A percentile compares a stretch with the other conserved stretches of the same genome.
These are phyloP conservation scores for Penicillium diatomitis DNA, from an alignment of 495 filamentous ascomycete genomes.

Conservation along the genomic window DNA sequence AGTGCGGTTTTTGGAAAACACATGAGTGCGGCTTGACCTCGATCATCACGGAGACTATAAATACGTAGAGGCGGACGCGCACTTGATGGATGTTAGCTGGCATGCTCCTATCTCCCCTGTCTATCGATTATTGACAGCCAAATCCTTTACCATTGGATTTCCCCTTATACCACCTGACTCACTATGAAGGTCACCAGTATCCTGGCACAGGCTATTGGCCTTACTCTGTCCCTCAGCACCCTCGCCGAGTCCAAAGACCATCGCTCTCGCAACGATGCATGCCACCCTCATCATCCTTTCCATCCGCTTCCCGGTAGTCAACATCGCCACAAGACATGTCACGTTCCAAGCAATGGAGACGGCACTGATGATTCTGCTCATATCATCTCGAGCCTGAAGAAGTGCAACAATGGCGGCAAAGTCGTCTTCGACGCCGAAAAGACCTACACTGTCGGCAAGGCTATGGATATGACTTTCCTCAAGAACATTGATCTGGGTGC, in stretches of 20 bases:
- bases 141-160: no score
- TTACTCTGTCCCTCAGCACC: conserved; percentile 15
- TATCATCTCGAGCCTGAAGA: conserved; percentile 48
- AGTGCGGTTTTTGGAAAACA: background rate
- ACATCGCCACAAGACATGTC: conserved; percentile 23
- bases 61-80: background rate
- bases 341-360: conserved; percentile 29
- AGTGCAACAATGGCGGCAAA: conserved; percentile 59
- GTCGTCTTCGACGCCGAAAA: conserved; percentile 49
- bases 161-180: background rate
- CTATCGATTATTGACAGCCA: no score
- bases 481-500: conserved; percentile 52
- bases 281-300: conserved; percentile 27
- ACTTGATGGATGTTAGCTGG: no score
- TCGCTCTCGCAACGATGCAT: conserved; percentile 18
- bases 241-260: conserved; percentile 8
- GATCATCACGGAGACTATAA: background rate
- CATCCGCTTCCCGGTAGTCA: conserved; percentile 25
- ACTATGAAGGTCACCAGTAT: conserved; percentile 25
- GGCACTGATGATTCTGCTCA: conserved; percentile 48
- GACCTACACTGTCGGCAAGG: conserved; percentile 54
- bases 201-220: conserved; percentile 17
- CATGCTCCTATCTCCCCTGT: no score
- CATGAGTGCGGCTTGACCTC: background rate
- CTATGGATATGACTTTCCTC: conserved; percentile 55